Percentiles rank a stretch among this genome's conserved stretches.
Conservation (phyloP, 2,329 filamentous ascomycete genomes). For the Conoideocrella luteorostrata region DNA sequence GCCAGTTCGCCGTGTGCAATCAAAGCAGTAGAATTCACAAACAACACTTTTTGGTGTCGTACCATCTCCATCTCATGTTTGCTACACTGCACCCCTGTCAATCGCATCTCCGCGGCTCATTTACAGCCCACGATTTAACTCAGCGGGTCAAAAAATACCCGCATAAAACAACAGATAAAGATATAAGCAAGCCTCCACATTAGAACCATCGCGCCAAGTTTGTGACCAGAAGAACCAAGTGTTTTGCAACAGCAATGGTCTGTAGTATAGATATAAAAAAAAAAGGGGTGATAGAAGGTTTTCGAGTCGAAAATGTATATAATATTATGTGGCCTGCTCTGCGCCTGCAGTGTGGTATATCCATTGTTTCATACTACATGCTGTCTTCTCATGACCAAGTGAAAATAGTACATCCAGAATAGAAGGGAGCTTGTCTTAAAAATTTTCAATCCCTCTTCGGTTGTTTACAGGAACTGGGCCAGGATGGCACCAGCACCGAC, state of each 20-base stretch:
- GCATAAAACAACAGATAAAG: neutral
- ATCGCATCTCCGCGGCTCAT: neutral
- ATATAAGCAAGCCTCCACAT: neutral
- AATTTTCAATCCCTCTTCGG: conserved; percentile 1
- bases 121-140: neutral
- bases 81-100: neutral
- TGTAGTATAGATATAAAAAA: too few relatives aligned
- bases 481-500: conserved; percentile 22
- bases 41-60: neutral
- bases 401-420: conserved; percentile 20
- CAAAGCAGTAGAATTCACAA: neutral
- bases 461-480: conserved; percentile 23
- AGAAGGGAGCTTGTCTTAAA: conserved; percentile 8
- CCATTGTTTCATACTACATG: conserved; percentile 17
- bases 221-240: too few relatives aligned
- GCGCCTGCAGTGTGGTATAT: conserved; percentile 10
- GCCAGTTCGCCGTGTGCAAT: neutral
- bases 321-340: conserved; percentile 25
- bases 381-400: conserved; percentile 14
- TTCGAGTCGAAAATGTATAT: conserved; percentile 22
- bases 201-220: neutral
- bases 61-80: neutral
- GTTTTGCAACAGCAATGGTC: too few relatives aligned
- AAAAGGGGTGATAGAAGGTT: conserved; percentile 6
- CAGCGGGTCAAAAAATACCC: neutral